Evolutionary conservation across 306 rosid species (phyloP), one percentile per base, ranked within the genome.

Genomic region (Arachis stenosperma): DNA sequence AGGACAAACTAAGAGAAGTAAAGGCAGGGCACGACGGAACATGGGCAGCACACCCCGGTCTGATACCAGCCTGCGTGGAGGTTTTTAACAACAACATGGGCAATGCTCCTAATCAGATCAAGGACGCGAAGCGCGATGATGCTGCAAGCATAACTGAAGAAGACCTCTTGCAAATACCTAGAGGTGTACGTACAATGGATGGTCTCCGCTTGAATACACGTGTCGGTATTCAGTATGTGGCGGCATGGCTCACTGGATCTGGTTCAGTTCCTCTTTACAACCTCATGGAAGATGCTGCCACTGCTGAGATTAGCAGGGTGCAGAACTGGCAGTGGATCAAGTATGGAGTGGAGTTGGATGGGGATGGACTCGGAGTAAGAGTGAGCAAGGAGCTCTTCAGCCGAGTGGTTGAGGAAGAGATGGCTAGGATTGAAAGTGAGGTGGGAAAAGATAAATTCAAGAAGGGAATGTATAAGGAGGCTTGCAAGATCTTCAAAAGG

Each of bases 271-370:
- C 98, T 39, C 92, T 94, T 37, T 88, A 91, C 89, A 91, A 94
- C 79, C 97, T 94, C 33, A 94, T 89, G 97, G 98, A 94, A 74
- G 97, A 94, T 78, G 97, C 98, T 2, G 98, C 98, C 10, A 94
- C 98, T 15, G 97, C 96, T 9, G 97, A 94, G 84, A 91, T 94
- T 14, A 94, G 98, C 70, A 83, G 97, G 83, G 97, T 94, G 55
- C 97, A 94, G 84, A 94, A 86, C 75, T 94, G 97, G 96, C 97
- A 94, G 72, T 91, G 98, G 98, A 75, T 94, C 50, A 91, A 86
- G 72, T 94, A 94, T 79, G 92, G 69, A 48, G 98, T 73, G 69
- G 96, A 91, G 55, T 70, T 89, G 60, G 74, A 91, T 74, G 97
- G 96, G 8, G 97, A 91, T 78, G 87, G 87, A 8, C 74, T 88